Conservation (phyloP, 2,329 filamentous ascomycete genomes). For the Colletotrichum tropicicola region DNA sequence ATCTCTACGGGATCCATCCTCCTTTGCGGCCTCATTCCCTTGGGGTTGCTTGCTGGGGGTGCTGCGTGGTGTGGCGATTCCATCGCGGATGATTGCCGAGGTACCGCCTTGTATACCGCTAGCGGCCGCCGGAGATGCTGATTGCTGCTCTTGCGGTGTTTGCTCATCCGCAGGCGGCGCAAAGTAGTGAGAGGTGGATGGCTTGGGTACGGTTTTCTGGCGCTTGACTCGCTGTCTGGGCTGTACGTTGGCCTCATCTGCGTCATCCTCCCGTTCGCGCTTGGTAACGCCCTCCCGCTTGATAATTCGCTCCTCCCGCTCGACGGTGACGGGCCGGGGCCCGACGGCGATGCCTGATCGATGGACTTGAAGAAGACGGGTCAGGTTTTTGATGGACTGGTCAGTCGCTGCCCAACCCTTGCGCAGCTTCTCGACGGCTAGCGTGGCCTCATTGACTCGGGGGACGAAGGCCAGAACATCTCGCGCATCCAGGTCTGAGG, state of each 20-base stretch:
- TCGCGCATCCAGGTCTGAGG: slow-evolving; percentile 39
- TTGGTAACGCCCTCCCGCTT: slow-evolving; percentile 11
- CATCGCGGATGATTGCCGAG: slow-evolving; percentile 8
- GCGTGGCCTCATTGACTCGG: slow-evolving; percentile 32
- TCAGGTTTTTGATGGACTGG: slow-evolving; percentile 30
- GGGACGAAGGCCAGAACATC: slow-evolving; percentile 45
- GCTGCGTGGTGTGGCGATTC: slow-evolving; percentile 14
- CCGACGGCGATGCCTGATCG: background rate
- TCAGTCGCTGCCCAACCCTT: slow-evolving; percentile 46
- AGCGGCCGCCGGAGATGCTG: background rate
- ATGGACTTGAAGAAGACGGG: slow-evolving; percentile 19
- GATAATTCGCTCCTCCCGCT: background rate
- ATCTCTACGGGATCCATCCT: background rate
- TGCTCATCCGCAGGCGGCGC: slow-evolving; percentile 1
- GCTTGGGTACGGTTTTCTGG: slow-evolving; percentile 5
- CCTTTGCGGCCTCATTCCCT: background rate
- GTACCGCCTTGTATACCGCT: background rate
- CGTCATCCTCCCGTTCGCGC: slow-evolving; percentile 10
- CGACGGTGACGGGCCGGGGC: background rate
- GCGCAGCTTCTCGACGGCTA: slow-evolving; percentile 10
- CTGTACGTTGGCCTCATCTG: background rate
- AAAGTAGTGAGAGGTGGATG: slow-evolving; percentile 26
- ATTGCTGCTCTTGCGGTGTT: background rate
- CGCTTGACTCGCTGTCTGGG: slow-evolving; percentile 19
- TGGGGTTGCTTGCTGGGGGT: slow-evolving; percentile 11